phyloP scores from a whole-genome alignment of 2,329 filamentous ascomycete species.

The Coniosporium tulheliwenetii region DNA sequence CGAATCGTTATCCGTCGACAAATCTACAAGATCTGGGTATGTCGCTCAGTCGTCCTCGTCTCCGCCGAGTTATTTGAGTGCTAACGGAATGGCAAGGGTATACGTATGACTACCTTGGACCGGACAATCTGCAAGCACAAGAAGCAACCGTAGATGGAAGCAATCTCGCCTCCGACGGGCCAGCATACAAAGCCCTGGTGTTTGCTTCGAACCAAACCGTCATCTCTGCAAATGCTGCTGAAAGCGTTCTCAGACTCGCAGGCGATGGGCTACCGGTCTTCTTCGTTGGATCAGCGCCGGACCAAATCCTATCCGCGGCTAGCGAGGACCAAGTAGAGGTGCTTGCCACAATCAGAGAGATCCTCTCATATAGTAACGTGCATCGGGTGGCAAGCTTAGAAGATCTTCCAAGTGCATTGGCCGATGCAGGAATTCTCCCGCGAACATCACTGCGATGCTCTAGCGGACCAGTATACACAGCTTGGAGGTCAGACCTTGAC shows the following conservation, averaged over 20 bases:
- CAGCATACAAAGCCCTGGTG: slow-evolving; percentile 28
- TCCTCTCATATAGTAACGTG: slow-evolving; percentile 15
- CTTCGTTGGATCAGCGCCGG: slow-evolving; percentile 11
- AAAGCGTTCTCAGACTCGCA: slow-evolving; percentile 19
- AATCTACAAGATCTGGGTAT: slow-evolving; percentile 7
- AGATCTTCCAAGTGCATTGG: slow-evolving; percentile 16
- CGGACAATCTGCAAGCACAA: slow-evolving; percentile 26
- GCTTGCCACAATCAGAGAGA: not conserved
- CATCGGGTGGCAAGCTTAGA: slow-evolving; percentile 13
- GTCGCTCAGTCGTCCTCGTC: not conserved
- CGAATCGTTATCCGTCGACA: slow-evolving; percentile 4
- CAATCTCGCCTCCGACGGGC: slow-evolving; percentile 22
- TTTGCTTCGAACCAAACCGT: slow-evolving; percentile 18
- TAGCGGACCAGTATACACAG: slow-evolving; percentile 11
- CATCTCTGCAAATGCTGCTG: slow-evolving; percentile 18
- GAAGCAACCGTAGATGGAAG: slow-evolving; percentile 20
- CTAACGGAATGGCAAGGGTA: slow-evolving; percentile 12
- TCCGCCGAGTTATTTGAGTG: not conserved
- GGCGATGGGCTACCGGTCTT: slow-evolving; percentile 26
- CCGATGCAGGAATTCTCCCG: slow-evolving; percentile 16
- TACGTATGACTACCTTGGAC: slow-evolving; percentile 28
- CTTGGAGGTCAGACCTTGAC: slow-evolving; percentile 16
- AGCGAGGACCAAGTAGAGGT: not conserved
- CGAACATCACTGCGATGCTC: slow-evolving; percentile 5
- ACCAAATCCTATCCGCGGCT: not conserved